phyloP scores from a whole-genome alignment of 495 filamentous ascomycete genomes.

The Parachaetomium inaequale region DNA sequence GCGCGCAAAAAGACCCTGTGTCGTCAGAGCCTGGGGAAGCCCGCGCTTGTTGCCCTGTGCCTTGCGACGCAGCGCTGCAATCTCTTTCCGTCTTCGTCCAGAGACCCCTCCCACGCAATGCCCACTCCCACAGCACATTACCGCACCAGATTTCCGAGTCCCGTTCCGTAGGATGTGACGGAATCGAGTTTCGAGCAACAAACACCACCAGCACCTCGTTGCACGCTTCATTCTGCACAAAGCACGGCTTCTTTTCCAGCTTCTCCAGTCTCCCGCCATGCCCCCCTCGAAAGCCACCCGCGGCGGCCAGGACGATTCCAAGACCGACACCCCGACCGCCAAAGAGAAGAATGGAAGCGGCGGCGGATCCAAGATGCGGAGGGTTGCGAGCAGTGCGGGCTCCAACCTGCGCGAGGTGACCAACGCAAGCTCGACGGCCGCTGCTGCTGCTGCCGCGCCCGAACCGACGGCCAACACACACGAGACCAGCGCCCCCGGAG shows the following conservation, averaged over 20 bases:
- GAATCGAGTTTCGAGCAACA: background rate
- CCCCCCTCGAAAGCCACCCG: conserved; percentile 34
- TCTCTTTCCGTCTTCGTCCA: conserved; percentile 20
- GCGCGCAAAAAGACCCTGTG: conserved; percentile 12
- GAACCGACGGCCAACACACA: conserved; percentile 20
- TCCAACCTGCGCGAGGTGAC: conserved; percentile 43
- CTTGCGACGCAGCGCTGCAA: conserved; percentile 25
- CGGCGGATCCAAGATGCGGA: conserved; percentile 39
- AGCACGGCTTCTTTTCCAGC: background rate
- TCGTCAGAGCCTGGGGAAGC: conserved; percentile 28
- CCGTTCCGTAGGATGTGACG: conserved; percentile 21
- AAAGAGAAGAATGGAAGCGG: conserved; percentile 45
- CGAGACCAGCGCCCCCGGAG: conserved; percentile 30
- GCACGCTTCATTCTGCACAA: background rate
- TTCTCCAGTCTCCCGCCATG: conserved; percentile 26
- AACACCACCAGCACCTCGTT: background rate
- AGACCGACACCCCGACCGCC: conserved; percentile 41
- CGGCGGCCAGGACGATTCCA: conserved; percentile 44
- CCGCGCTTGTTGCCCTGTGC: conserved; percentile 12
- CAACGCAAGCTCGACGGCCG: conserved; percentile 30
- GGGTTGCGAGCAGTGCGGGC: conserved; percentile 45
- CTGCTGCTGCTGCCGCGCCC: conserved; percentile 23
- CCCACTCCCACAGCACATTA: conserved; percentile 13
- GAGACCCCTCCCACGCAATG: conserved; percentile 26
- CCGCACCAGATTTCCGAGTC: conserved; percentile 6